Percentiles rank a stretch among this genome's conserved stretches.
phyloP scores from a whole-genome alignment of 345 rosid genomes.

The Adansonia digitata region DNA sequence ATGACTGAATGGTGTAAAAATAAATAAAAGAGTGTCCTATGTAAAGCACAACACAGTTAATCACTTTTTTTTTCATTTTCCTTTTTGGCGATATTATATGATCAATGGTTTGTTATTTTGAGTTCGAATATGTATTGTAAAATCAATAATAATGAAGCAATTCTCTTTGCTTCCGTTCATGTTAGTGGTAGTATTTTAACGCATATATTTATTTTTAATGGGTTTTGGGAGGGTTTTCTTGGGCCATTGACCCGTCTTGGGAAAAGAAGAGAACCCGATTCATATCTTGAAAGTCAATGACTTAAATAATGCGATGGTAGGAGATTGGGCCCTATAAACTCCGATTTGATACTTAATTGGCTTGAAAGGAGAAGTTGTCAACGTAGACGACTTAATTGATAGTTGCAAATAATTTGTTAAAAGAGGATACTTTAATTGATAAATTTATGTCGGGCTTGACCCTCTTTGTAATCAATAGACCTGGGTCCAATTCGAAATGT shows the following conservation, averaged over 20 bases:
- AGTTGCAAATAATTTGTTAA: too few relatives aligned
- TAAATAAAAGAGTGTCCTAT: not conserved
- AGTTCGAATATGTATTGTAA: not conserved
- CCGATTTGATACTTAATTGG: not conserved
- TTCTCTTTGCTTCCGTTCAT: not conserved
- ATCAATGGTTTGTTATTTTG: not conserved
- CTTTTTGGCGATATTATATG: not conserved
- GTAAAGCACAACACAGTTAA: not conserved
- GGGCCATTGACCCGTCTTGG: not conserved
- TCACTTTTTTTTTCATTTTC: not conserved
- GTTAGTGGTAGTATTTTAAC: not conserved
- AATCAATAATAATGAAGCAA: not conserved
- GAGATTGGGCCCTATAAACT: too few relatives aligned
- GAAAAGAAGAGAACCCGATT: not conserved
- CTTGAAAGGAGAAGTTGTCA: not conserved
- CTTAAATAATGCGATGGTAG: too few relatives aligned
- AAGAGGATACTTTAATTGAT: not conserved
- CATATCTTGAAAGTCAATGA: too few relatives aligned
- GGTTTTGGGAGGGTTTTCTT: not conserved
- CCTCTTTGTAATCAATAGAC: not conserved
- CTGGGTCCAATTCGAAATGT: not conserved
- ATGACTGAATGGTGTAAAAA: not conserved
- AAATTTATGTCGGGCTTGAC: not conserved
- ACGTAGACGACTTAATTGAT: not conserved
- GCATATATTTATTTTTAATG: too few relatives aligned